Conservation (phyloP, 2,329 filamentous ascomycete genomes). For the Lasiodiplodia hormozganensis region DNA sequence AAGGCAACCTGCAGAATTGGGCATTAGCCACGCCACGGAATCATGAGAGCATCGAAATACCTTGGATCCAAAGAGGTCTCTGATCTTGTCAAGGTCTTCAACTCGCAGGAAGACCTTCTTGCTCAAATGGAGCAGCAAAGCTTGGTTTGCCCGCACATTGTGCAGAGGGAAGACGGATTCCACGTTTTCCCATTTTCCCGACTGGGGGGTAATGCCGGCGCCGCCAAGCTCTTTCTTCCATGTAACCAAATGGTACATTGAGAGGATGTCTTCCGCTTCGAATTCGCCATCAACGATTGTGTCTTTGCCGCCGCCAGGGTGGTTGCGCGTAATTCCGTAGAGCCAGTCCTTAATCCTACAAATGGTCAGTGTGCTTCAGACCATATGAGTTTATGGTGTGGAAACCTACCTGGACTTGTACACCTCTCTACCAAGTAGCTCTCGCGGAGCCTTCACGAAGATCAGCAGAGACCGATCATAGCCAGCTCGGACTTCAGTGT, state of each 20-base stretch:
- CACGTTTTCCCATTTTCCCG: constrained; percentile 75
- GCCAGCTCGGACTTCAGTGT: constrained; percentile 42
- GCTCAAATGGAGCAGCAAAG: constrained; percentile 77
- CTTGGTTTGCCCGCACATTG: constrained; percentile 75
- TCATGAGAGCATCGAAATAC: constrained; percentile 36
- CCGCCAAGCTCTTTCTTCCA: constrained; percentile 76
- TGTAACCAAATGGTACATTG: constrained; percentile 79
- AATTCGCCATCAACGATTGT: constrained; percentile 66
- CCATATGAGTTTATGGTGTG: neutral
- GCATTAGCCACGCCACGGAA: neutral
- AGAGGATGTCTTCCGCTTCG: constrained; percentile 78
- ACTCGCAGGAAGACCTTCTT: constrained; percentile 72
- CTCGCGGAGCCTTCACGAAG: constrained; percentile 40
- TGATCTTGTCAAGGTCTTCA: constrained; percentile 74
- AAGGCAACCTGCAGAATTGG: constrained; percentile 36
- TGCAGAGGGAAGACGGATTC: constrained; percentile 80
- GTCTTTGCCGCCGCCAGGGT: constrained; percentile 57
- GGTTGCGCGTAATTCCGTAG: constrained; percentile 72
- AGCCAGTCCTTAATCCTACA: constrained; percentile 82
- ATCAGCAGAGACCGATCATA: constrained; percentile 41
- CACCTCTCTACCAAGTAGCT: constrained; percentile 41
- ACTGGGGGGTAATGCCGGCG: constrained; percentile 74
- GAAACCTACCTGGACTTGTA: constrained; percentile 39
- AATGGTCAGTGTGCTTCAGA: neutral
- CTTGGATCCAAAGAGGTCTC: constrained; percentile 78